Percentiles rank a stretch among this genome's conserved stretches.
These are phyloP conservation scores for Candida sanyaensis DNA, from an alignment of 1,139 yeast species.

Conservation along the genomic window DNA sequence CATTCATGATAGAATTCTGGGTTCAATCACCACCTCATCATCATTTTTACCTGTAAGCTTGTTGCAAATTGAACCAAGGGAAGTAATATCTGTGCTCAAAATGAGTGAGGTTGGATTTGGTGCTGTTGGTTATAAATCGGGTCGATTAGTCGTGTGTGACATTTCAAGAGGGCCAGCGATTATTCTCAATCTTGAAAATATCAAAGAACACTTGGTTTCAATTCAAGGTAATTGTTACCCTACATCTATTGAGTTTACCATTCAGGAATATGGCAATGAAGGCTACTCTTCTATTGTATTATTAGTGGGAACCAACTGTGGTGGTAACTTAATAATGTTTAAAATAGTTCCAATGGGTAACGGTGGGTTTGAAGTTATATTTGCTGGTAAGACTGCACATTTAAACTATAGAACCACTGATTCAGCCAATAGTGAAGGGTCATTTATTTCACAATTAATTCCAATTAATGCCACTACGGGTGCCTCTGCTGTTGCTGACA, in stretches of 20 bases:
- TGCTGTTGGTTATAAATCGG: conserved; percentile 78
- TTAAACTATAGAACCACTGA: conserved; percentile 35
- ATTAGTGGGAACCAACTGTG: conserved; percentile 77
- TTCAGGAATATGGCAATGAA: conserved; percentile 66
- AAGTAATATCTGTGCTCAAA: conserved; percentile 57
- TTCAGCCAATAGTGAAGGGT: conserved; percentile 40
- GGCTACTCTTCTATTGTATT: conserved; percentile 71
- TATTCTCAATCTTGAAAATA: conserved; percentile 53
- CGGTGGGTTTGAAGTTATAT: conserved; percentile 69
- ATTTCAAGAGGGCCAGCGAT: conserved; percentile 79
- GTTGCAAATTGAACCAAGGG: conserved; percentile 36
- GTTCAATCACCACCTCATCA: conserved; percentile 31
- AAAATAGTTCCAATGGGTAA: conserved; percentile 66
- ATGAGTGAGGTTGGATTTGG: conserved; percentile 84
- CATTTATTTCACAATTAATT: conserved; percentile 54
- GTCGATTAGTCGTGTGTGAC: conserved; percentile 75
- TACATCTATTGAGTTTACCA: conserved; percentile 72
- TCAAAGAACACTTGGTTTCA: conserved; percentile 42
- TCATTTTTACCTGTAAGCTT: conserved; percentile 67
- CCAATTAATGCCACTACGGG: conserved; percentile 65
- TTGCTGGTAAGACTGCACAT: conserved; percentile 49
- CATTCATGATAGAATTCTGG: conserved; percentile 33
- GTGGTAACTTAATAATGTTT: conserved; percentile 67
- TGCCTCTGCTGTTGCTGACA: conserved; percentile 62
- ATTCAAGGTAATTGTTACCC: conserved; percentile 39